Evolutionary conservation across 2,329 filamentous ascomycete genomes (phyloP), one percentile per base, ranked within the genome.

Genomic region (Fusarium protoensiforme): DNA sequence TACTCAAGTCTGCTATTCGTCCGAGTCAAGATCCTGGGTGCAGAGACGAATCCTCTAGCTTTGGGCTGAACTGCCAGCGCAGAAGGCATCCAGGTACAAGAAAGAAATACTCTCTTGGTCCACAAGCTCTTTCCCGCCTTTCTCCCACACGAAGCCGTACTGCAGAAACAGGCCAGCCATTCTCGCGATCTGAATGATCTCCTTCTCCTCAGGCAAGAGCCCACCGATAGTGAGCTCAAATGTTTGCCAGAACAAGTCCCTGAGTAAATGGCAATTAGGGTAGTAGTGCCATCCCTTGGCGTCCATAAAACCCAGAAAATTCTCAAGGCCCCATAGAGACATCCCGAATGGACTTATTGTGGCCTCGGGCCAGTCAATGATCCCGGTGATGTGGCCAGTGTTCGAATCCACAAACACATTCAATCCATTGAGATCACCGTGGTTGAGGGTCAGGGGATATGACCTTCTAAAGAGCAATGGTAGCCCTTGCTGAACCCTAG

Each of bases 341-440:
- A 79, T 73, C 18, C 79, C 79, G 58, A 82, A 82, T 5, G 79
- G 79, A 18, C 60, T 65, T 14, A 81, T 64, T 11, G 67, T 65
- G 1, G 74, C 78, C 13, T 78, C 76, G 16, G 77, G 68, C 79
- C 80, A 82, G 68, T 81, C 79, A 24, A 81, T 61, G 31, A 81
- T 60, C 10, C 79, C 78, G 1, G 78, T 80, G 29, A 81, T 73
- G 20, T 74, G 36, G 22, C 79, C 78, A 4, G 75, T 80, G 16
- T 31, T 14, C 4, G 71, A 59, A 53, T 80, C 71, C 7, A 78
- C 59, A 14, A 80, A 75, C 27, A 81, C 71, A 57, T 82, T 81
- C 51, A 77, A 73, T 68, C 78, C 77, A 53, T 61, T 72, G 6
- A 81, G 71, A 60, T 81, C 78, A 27, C 68, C 70, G 60, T 80